These are phyloP conservation scores for Zalerion maritima DNA, from an alignment of 495 filamentous ascomycete genomes.

Conservation along the genomic window DNA sequence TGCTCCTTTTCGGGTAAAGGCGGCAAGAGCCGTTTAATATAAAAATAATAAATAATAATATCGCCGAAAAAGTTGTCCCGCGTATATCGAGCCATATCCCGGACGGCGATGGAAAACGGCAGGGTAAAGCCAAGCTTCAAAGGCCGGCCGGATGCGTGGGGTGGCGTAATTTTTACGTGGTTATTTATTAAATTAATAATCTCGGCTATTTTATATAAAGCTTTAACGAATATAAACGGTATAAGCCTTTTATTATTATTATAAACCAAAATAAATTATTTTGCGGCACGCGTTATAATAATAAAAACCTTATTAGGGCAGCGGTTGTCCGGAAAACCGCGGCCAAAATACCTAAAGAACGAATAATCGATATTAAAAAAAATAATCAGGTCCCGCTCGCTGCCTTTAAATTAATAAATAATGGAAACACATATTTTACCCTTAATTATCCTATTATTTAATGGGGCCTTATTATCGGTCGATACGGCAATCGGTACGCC, in stretches of 20 bases:
- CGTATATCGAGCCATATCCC: constrained; percentile 2
- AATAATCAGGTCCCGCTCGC: constrained; percentile 6
- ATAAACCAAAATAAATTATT: constrained; percentile 4
- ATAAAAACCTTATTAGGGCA: constrained; percentile 6
- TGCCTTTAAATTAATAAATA: constrained; percentile 8
- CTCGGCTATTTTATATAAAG: constrained; percentile 2
- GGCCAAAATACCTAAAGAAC: constrained; percentile 2
- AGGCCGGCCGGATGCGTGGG: constrained; percentile 3
- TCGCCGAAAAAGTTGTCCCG: constrained; percentile 1
- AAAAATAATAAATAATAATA: constrained; percentile 1
- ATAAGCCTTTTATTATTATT: constrained; percentile 1
- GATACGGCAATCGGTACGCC: constrained; percentile 1
- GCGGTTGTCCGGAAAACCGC: constrained; percentile 2
- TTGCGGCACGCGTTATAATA: constrained; percentile 2
- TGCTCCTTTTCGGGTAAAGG: constrained; percentile 4
- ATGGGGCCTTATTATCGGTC: constrained; percentile 2
- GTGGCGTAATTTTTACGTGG: background rate
- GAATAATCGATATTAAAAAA: constrained; percentile 3
- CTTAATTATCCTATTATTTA: constrained; percentile 4
- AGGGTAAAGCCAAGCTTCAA: constrained; percentile 2
- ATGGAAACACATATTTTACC: constrained; percentile 7
- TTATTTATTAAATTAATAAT: constrained; percentile 2
- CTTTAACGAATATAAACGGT: constrained; percentile 3
- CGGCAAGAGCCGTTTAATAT: constrained; percentile 2
- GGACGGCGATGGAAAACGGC: background rate